Base-by-base conservation (phyloP, 768 basidiomycete species). In the Tylopilus subfusipes region DNA sequence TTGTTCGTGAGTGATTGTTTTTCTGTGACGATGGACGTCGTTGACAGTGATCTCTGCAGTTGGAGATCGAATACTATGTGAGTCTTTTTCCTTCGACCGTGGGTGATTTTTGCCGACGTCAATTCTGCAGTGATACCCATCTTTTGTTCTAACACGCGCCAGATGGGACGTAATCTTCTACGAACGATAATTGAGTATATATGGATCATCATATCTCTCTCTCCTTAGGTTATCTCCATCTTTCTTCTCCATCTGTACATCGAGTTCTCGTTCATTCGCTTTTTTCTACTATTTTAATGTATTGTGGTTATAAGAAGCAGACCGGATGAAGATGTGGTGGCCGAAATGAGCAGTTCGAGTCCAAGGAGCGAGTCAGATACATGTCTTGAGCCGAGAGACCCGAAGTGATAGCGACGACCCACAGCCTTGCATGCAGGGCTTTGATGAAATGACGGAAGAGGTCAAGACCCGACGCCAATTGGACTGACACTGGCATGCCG, bases 61-160 rank as follows among this genome's bases (percentile, higher is more conserved):
- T 98, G 63, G 95, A 98, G 76, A 90, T 98, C 54, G 95, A 98
- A 65, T 94, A 93, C 74, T 94, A 93, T 72, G 88, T 90, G 51
- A 74, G 88, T 81, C 13, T 2, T 6, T 42, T 40, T 19, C 19
- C 2, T n/a, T 38, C 5, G 0, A 19, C 2, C n/a, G 19, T 8
- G 36, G 2, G 19, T 27, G n/a, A 18, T 24, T 21, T 27, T 49
- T 34, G 38, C 50, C 30, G 43, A 57, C 33, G 36, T 49, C 22
- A 34, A 14, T 30, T 48, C n/a, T 36, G 31, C 16, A 66, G 63
- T 67, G 56, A 65, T 63, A 67, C 57, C 65, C 38, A 9, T 25
- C 48, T 33, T 33, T 8, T 46, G 45, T 34, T 53, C 34, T 11
- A 40, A 44, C 12, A 40, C 29, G 51, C 54, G 30, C 22, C 25